Evolutionary conservation across 1,284 basidiomycete genomes (phyloP), one percentile per base, ranked within the genome.

Genomic region (Ceratorhiza oryzae-sativae): DNA sequence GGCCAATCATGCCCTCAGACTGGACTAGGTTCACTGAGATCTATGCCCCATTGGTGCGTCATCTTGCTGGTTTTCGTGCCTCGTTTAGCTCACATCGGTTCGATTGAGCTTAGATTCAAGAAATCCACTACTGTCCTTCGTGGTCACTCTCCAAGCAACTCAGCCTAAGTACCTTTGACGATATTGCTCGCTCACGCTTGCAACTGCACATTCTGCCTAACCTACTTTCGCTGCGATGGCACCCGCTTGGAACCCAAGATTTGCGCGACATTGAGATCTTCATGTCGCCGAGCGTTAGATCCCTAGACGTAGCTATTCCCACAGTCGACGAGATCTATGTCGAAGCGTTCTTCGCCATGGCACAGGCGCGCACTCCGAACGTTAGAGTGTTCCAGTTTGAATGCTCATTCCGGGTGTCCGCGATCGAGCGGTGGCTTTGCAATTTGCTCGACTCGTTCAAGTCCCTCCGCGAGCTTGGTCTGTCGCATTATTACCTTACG

Each of bases 301-400:
- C 65, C 13, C 53, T 68, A 41, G 65, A 68, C 27, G 65, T 68
- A 20, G 51, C 65, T n/a, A 68, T 68, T 41, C 65, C 65, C n/a
- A 39, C 65, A 10, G 65, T 55, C 27, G 65, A 68, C 27, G 65
- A 68, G 53, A n/a, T 68, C 18, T 58, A 68, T 46, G 53, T 68
- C 41, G 65, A 68, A 30, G 65, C 65, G 25, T 68, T 68, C 30
- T 68, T 68, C 20, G 51, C 65, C 23, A 68, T 68, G 41, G 39
- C 65, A 6, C 51, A 68, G 58, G 65, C 34, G 12, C 65, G 65
- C 25, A 55, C 65, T 20, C 65, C 65, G 10, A 68, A 68, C 53
- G 13, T 68, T 15, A 68, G 65, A 48, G 65, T 68, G 48, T 68
- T 68, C 51, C 65, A 68, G 51, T 68, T 68, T 46, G 65, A 68